A percentile compares a stretch with the other conserved stretches of the same genome.
Evolutionary conservation across 805 yeast species (phyloP).

Genomic region (Kodamaea jinghongensis): DNA sequence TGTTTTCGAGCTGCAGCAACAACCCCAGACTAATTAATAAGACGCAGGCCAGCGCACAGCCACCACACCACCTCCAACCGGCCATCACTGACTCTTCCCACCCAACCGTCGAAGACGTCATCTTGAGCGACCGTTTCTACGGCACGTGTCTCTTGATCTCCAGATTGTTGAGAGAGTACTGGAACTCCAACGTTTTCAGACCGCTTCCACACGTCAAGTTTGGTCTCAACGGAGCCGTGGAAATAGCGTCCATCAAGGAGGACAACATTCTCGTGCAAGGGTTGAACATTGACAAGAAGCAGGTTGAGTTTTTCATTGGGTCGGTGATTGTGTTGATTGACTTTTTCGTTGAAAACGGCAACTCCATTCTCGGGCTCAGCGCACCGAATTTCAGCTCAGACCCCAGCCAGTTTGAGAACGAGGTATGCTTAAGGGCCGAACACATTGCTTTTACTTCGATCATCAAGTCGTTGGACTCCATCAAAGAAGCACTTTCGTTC

Average conservation of each 20-base stretch:
- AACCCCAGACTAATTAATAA: constrained; percentile 42
- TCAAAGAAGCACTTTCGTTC: constrained; percentile 89
- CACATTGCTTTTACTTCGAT: constrained; percentile 82
- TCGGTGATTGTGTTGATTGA: constrained; percentile 68
- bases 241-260: constrained; percentile 38
- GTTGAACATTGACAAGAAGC: constrained; percentile 44
- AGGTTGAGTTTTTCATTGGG: constrained; percentile 67
- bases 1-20: constrained; percentile 54
- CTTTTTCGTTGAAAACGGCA: constrained; percentile 65
- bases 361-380: constrained; percentile 56
- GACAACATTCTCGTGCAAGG: constrained; percentile 46
- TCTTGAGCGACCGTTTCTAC: constrained; percentile 86
- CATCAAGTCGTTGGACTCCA: constrained; percentile 66
- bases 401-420: constrained; percentile 50
- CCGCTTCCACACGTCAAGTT: constrained; percentile 41
- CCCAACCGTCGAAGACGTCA: constrained; percentile 66
- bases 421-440: constrained; percentile 82
- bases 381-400: constrained; percentile 56
- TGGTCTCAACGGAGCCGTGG: constrained; percentile 35
- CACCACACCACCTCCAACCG: constrained; percentile 13
- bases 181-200: constrained; percentile 72
- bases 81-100: constrained; percentile 21
- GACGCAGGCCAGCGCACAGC: constrained; percentile 2
- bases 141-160: constrained; percentile 80
- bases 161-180: constrained; percentile 71